A percentile compares a stretch with the other conserved stretches of the same genome.
Evolutionary conservation across 805 yeast species (phyloP).

Genomic region (Scheffersomyces amazonensis): DNA sequence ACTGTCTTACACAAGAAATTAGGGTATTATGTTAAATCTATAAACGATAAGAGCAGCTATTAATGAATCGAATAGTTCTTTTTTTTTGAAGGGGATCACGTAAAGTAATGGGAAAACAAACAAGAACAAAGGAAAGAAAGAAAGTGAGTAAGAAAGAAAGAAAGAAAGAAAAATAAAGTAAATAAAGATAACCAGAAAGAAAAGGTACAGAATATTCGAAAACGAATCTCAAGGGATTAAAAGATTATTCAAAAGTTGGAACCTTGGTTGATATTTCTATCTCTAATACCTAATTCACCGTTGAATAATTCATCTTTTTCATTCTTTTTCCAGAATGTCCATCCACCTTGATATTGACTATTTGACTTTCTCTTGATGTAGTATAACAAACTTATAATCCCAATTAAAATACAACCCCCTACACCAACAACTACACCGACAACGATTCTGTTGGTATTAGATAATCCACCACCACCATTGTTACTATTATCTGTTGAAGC

Average conservation of each 20-base stretch:
- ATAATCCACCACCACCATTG: slow-evolving; percentile 30
- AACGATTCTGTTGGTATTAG: slow-evolving; percentile 40
- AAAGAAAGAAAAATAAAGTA: not conserved
- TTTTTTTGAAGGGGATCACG: too few relatives aligned
- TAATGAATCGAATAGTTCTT: too few relatives aligned
- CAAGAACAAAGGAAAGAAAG: not conserved
- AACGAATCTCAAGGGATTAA: not conserved
- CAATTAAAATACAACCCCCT: slow-evolving; percentile 40
- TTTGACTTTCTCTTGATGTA: slow-evolving; percentile 32
- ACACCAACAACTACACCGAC: slow-evolving; percentile 49
- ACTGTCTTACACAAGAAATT: too few relatives aligned
- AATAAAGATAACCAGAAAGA: not conserved
- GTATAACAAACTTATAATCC: slow-evolving; percentile 30
- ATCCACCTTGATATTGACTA: slow-evolving; percentile 30
- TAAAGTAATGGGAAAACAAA: not conserved
- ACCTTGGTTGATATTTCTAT: slow-evolving; percentile 45
- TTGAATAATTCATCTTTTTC: slow-evolving; percentile 43
- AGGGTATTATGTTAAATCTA: too few relatives aligned
- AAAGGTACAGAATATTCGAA: not conserved
- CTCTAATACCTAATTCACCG: slow-evolving; percentile 48
- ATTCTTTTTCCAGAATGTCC: slow-evolving; percentile 49
- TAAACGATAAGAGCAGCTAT: too few relatives aligned
- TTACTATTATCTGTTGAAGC: slow-evolving; percentile 9
- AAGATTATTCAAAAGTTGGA: slow-evolving; percentile 30
- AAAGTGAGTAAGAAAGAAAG: not conserved